Percentiles rank a stretch among this genome's conserved stretches.
These are phyloP conservation scores for Silene coronaria DNA, from an alignment of 179 eudicot species.

Conservation along the genomic window DNA sequence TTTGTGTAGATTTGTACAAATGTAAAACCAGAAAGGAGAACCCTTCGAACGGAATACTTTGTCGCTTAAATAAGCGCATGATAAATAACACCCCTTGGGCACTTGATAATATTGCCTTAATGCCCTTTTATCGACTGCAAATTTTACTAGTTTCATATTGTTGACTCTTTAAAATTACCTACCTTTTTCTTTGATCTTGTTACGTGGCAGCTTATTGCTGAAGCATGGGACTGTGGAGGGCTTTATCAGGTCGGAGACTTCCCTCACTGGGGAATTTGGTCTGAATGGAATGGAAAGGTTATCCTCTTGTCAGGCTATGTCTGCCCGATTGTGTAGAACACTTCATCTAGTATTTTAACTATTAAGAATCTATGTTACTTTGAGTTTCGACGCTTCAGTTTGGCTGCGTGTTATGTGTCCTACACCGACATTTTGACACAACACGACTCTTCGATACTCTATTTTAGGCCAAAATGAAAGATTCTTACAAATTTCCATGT, in stretches of 20 bases:
- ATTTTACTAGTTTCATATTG: neutral
- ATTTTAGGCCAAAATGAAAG: neutral
- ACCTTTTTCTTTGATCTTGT: neutral
- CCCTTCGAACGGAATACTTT: neutral
- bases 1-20: neutral
- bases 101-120: neutral
- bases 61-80: neutral
- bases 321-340: neutral
- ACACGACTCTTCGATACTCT: neutral
- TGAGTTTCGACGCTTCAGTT: neutral
- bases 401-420: neutral
- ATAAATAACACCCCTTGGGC: neutral
- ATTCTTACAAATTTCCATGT: neutral
- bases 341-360: neutral
- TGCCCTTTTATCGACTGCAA: neutral
- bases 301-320: conserved; percentile 3
- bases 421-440: neutral
- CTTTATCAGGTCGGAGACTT: conserved; percentile 95
- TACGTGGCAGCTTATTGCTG: conserved; percentile 72
- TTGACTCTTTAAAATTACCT: conserved; percentile 1
- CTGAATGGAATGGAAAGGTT: conserved; percentile 99
- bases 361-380: neutral
- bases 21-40: neutral
- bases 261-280: conserved; percentile 99
- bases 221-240: conserved; percentile 99